These are phyloP conservation scores for Colletotrichum sp. DNA, from an alignment of 2,329 filamentous ascomycete genomes.

Conservation along the genomic window DNA sequence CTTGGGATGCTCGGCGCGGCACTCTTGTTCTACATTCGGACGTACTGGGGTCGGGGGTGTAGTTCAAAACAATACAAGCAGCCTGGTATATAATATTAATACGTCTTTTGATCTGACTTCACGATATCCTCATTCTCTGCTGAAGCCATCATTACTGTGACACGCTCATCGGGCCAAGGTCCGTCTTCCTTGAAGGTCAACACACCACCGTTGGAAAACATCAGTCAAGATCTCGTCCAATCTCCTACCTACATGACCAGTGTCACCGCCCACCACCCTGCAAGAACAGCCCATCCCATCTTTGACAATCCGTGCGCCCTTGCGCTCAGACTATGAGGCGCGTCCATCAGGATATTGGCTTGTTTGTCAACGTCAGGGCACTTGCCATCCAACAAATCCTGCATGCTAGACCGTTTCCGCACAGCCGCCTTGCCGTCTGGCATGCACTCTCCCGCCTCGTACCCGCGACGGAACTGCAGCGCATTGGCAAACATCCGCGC, in stretches of 20 bases:
- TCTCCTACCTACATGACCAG: background rate
- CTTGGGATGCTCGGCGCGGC: background rate
- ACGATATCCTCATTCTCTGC: background rate
- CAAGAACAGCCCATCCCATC: background rate
- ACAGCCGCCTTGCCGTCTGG: background rate
- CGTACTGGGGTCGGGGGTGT: background rate
- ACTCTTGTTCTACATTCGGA: background rate
- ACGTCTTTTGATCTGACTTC: background rate
- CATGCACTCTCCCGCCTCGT: slow-evolving; percentile 23
- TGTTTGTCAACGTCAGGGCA: slow-evolving; percentile 23
- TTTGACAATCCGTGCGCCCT: background rate
- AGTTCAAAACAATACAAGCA: background rate
- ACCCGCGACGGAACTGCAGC: slow-evolving; percentile 25
- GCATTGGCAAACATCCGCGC: slow-evolving; percentile 26
- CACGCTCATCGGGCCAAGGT: background rate
- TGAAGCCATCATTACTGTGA: background rate
- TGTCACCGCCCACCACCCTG: background rate
- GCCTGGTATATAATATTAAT: slow-evolving; percentile 1
- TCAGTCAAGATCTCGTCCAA: background rate
- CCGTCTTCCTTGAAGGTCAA: background rate
- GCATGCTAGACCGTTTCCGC: slow-evolving; percentile 25
- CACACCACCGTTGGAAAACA: background rate
- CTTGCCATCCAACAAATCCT: slow-evolving; percentile 25
- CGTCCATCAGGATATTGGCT: slow-evolving; percentile 4
- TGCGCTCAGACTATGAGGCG: background rate